Conservation (phyloP, 345 rosid genomes). For the Garcia nutans region DNA sequence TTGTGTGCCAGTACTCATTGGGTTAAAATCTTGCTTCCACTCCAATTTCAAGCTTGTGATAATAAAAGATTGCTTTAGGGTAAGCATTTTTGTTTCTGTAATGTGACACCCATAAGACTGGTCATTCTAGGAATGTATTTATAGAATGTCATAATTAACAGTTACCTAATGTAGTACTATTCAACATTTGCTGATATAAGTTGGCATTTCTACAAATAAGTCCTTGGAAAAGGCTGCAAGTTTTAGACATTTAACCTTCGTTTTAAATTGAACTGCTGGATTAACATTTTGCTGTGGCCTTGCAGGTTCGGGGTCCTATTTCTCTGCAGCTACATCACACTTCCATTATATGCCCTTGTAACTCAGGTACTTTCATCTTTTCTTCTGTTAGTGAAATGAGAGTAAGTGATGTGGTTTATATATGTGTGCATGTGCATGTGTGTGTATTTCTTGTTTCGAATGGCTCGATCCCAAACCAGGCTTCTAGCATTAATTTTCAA, state of each 20-base stretch:
- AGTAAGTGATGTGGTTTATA: background rate
- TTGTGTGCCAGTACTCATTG: constrained; percentile 64
- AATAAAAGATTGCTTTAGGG: constrained; percentile 66
- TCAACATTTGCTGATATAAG: too few relatives aligned
- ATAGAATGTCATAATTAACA: background rate
- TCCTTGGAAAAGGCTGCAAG: background rate
- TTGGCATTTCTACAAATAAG: background rate
- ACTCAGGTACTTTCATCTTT: constrained; percentile 60
- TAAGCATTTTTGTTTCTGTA: constrained; percentile 32
- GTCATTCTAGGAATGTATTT: background rate
- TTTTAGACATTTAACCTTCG: background rate
- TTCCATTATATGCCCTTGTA: constrained; percentile 86
- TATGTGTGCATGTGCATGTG: too few relatives aligned
- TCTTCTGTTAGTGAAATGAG: background rate
- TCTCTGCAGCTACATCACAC: constrained; percentile 89
- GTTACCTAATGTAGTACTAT: background rate
- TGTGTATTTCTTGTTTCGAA: too few relatives aligned
- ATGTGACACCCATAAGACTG: background rate
- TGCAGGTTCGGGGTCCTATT: constrained; percentile 59
- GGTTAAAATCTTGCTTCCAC: constrained; percentile 72
- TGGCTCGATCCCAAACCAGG: too few relatives aligned
- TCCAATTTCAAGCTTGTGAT: constrained; percentile 51
- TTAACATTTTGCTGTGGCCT: background rate
- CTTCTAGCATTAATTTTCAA: too few relatives aligned
- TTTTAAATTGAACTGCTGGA: background rate